Conservation (phyloP, 495 filamentous ascomycete genomes). For the Jackrogersella minutella region DNA sequence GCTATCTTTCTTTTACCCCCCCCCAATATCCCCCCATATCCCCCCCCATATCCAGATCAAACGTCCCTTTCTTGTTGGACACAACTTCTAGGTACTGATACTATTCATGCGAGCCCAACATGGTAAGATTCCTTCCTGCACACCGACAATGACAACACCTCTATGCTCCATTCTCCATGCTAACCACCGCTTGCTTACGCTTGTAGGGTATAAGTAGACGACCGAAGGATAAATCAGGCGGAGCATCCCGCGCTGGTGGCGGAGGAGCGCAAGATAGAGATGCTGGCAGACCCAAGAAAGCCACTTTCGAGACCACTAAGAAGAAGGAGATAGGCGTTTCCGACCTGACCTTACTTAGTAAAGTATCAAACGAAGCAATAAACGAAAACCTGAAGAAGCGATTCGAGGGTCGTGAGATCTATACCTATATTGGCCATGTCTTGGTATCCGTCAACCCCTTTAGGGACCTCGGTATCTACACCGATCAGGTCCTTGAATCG, state of each 20-base stretch:
- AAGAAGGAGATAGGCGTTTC: slow-evolving; percentile 99
- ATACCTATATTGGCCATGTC: slow-evolving; percentile 99
- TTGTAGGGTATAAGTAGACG: slow-evolving; percentile 64
- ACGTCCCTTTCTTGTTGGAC: slow-evolving; percentile 9
- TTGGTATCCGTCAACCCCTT: slow-evolving; percentile 99
- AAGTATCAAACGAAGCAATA: slow-evolving; percentile 98
- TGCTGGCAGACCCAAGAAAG: slow-evolving; percentile 87
- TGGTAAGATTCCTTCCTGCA: slow-evolving; percentile 41
- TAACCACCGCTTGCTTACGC: slow-evolving; percentile 14
- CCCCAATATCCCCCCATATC: too few species aligned
- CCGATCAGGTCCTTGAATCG: slow-evolving; percentile 85
- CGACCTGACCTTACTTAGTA: slow-evolving; percentile 95
- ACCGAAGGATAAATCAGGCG: slow-evolving; percentile 66
- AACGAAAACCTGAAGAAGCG: slow-evolving; percentile 98
- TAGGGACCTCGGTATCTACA: slow-evolving; percentile 97
- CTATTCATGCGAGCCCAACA: slow-evolving; percentile 44
- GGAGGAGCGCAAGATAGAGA: slow-evolving; percentile 59
- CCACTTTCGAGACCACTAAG: slow-evolving; percentile 92
- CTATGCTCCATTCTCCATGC: slow-evolving; percentile 22
- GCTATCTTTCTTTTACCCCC: too few species aligned
- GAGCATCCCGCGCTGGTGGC: slow-evolving; percentile 70
- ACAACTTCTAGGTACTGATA: slow-evolving; percentile 24
- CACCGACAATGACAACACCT: slow-evolving; percentile 7
- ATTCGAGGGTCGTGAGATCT: slow-evolving; percentile 96
- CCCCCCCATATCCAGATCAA: background rate